phyloP scores from a whole-genome alignment of 306 rosid species.

The Cicer chorassanicum region DNA sequence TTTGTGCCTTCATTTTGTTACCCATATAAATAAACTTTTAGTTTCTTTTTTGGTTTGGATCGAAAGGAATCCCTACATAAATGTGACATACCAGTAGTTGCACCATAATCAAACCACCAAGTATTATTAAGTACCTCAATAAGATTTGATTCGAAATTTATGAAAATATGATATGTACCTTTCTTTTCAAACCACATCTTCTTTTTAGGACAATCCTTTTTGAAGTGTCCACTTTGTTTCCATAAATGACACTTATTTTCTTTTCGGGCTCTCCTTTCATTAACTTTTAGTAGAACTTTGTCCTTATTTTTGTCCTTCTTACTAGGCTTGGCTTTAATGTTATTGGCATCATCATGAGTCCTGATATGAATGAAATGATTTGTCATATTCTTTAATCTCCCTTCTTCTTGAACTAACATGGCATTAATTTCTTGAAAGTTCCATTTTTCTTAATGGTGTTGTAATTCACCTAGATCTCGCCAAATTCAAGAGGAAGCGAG shows the following conservation, averaged over 20 bases:
- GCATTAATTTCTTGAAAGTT: constrained; percentile 8
- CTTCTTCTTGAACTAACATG: background rate
- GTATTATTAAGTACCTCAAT: background rate
- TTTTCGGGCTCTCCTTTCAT: too few relatives aligned
- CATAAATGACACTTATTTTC: background rate
- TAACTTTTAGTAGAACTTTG: too few relatives aligned
- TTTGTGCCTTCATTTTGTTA: background rate
- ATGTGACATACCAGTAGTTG: background rate
- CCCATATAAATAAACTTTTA: background rate
- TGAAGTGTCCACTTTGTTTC: background rate
- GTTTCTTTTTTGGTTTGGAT: background rate
- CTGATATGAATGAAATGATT: background rate
- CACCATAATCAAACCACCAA: background rate
- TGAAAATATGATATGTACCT: background rate
- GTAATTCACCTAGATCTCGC: background rate
- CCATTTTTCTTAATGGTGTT: background rate
- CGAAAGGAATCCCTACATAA: background rate
- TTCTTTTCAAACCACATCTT: background rate
- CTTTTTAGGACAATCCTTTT: background rate
- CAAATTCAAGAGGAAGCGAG: too few relatives aligned
- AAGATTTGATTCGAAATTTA: background rate
- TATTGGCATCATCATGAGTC: too few relatives aligned
- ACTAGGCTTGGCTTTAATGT: background rate
- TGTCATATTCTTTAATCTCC: background rate
- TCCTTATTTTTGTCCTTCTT: background rate